phyloP scores from a whole-genome alignment of 78 protist species.

The Pigoraptor vietnamica region DNA sequence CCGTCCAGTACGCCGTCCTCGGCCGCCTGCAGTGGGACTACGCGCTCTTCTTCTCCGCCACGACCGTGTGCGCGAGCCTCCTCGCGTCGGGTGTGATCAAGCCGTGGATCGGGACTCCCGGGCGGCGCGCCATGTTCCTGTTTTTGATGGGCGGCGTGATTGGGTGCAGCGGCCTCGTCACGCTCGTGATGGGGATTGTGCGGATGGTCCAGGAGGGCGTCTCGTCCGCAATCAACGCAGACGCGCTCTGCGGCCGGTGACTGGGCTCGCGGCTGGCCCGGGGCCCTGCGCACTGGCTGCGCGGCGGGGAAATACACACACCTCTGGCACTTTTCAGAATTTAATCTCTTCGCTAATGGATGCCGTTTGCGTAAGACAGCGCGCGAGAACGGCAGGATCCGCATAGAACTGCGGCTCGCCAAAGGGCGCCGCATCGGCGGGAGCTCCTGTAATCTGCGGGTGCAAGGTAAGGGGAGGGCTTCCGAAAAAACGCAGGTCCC shows the following conservation, averaged over 20 bases:
- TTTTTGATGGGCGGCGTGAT: not conserved
- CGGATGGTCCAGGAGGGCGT: not conserved
- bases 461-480: no score
- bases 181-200: not conserved
- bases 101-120: not conserved
- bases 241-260: not conserved
- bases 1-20: constrained; percentile 25
- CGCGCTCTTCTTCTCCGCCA: not conserved
- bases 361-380: not conserved
- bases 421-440: not conserved
- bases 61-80: not conserved
- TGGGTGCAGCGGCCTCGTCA: not conserved
- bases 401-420: not conserved
- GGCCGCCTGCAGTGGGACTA: not conserved
- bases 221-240: not conserved
- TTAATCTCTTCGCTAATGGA: not conserved
- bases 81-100: not conserved
- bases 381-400: not conserved
- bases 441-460: not conserved
- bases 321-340: not conserved
- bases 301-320: no score
- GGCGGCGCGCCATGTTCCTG: not conserved
- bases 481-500: no score
- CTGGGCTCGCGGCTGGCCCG: no score
- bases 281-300: no score